phyloP scores from a whole-genome alignment of 2,329 filamentous ascomycete genomes.

The Epichloe brachyelytri region DNA sequence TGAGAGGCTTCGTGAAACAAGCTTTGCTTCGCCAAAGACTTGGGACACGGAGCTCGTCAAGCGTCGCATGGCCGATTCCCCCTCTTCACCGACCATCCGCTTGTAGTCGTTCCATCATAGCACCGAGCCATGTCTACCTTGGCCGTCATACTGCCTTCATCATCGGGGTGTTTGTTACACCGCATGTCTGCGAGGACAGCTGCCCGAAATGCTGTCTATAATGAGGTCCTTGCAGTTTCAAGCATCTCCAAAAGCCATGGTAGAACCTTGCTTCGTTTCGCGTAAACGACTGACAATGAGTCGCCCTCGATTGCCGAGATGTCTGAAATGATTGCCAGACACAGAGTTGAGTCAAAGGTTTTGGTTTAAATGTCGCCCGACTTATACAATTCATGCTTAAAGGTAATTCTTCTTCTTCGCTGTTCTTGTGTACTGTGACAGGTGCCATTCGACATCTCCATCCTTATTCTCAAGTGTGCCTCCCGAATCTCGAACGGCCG shows the following conservation, averaged over 20 bases:
- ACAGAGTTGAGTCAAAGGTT: not conserved
- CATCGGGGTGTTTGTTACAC: not conserved
- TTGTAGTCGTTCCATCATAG: not conserved
- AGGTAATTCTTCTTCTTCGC: constrained; percentile 66
- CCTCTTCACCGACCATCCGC: not conserved
- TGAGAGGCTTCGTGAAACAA: too few relatives aligned
- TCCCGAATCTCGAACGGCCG: constrained; percentile 79
- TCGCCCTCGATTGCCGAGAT: not conserved
- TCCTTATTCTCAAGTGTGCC: constrained; percentile 91
- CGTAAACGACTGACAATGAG: not conserved
- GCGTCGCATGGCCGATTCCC: not conserved
- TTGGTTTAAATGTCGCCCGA: not conserved
- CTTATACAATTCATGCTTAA: not conserved
- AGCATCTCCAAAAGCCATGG: not conserved
- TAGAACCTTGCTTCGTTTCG: not conserved
- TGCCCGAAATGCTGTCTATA: not conserved
- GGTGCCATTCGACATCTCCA: constrained; percentile 90
- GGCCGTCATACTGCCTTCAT: not conserved
- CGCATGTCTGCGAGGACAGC: not conserved
- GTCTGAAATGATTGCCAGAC: not conserved
- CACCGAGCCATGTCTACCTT: not conserved
- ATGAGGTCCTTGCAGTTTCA: not conserved
- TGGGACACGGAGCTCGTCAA: not conserved
- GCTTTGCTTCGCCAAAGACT: not conserved
- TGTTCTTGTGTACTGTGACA: constrained; percentile 91